phyloP scores from a whole-genome alignment of 108 stramenopile species.

The Skeletonema marinoi region DNA sequence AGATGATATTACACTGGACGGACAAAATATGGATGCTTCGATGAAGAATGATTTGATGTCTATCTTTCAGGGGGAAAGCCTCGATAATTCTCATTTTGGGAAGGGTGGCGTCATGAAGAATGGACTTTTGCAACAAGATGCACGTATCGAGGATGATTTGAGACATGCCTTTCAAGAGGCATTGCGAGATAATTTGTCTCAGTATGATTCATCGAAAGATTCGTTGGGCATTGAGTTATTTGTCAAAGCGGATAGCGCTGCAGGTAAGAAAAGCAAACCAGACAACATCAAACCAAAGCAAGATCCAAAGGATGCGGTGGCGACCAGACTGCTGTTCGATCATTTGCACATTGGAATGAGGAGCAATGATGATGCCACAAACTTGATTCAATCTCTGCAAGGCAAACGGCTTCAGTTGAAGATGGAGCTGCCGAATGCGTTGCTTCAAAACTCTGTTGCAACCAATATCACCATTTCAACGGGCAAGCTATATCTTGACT shows the following conservation, averaged over 20 bases:
- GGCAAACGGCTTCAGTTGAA: slow-evolving; percentile 41
- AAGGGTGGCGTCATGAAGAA: background rate
- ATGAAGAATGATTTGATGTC: slow-evolving; percentile 11
- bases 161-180: slow-evolving; percentile 41
- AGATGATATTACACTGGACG: background rate
- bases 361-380: slow-evolving; percentile 60
- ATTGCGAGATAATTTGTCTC: slow-evolving; percentile 13
- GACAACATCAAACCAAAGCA: slow-evolving; percentile 1
- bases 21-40: background rate
- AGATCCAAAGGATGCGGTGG: background rate
- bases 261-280: slow-evolving; percentile 8
- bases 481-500: slow-evolving; percentile 74
- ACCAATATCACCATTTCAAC: slow-evolving; percentile 29
- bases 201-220: background rate
- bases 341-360: slow-evolving; percentile 48
- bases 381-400: slow-evolving; percentile 57
- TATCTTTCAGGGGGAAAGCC: slow-evolving; percentile 11
- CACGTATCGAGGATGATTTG: slow-evolving; percentile 33
- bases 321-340: slow-evolving; percentile 6
- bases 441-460: slow-evolving; percentile 7
- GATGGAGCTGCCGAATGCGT: slow-evolving; percentile 18
- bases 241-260: slow-evolving; percentile 10
- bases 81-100: too few relatives aligned
- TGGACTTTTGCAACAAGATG: slow-evolving; percentile 6
- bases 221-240: slow-evolving; percentile 37